Base-by-base conservation (phyloP, 75 land plant species). In the Chamaecyparis obtusa region DNA sequence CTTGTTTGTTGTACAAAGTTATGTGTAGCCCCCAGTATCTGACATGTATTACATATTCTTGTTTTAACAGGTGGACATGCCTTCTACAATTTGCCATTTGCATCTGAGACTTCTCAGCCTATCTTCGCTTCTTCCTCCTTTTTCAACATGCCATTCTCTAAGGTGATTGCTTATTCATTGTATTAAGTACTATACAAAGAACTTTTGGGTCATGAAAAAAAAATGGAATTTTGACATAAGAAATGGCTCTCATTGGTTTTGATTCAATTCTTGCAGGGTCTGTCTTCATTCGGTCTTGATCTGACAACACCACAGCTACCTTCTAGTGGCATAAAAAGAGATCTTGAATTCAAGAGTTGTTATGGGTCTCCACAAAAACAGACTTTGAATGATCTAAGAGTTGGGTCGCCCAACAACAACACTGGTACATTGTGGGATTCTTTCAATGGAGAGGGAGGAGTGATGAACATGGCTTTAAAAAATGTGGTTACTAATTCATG, bases 41-140 rank as follows among this genome's bases (percentile, higher is more conserved):
- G 9, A 74, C n/a, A 35, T 60, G 75, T 71, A 1, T 30, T 9
- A 71, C 10, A 74, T 74, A 74, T 1, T 9, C 10, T 32, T 27
- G 46, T 81, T 24, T 41, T 37, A 78, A 41, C 83, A 81, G 83
- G 83, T 41, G 48, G 44, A 46, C 43, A 81, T 46, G 46, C 49
- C 16, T 46, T 81, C 49, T 81, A 44, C 14, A 81, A 81, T n/a
- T 81, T 81, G 83, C 83, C 83, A 44, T 81, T 81, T 46, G 46
- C 83, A 81, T 81, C 83, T 44, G 83, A 81, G 24, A 30, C n/a
- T 81, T 81, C 83, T 81, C 49, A 41, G 46, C 51, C 48, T n/a
- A 46, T 44, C n/a, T 81, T 81, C 54, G 13, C 27, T 44, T 46
- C 83, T 37, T 46, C 83, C 10, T 81, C 83, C 51, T 44, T 44